Conservation (phyloP, 2,329 filamentous ascomycete genomes). For the Geosmithia putterillii region DNA sequence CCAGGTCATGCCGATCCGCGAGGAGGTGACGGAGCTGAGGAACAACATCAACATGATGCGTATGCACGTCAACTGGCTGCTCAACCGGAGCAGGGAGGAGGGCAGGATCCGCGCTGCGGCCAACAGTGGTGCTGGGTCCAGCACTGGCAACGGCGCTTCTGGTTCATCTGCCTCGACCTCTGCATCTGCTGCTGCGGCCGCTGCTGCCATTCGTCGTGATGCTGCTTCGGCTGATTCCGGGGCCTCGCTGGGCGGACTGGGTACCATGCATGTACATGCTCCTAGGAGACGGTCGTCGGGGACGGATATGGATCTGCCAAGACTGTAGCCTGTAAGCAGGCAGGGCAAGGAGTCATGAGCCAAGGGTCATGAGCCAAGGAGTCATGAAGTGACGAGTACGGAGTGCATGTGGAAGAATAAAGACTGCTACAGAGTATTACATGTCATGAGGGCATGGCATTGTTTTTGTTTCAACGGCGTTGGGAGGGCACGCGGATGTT, state of each 20-base stretch:
- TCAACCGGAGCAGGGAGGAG: conserved; percentile 38
- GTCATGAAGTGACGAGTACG: too few relatives aligned
- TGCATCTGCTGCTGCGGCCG: background rate
- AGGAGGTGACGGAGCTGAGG: conserved; percentile 47
- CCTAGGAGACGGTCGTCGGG: conserved; percentile 24
- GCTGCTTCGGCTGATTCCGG: background rate
- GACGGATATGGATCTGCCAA: conserved; percentile 22
- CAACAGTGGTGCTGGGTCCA: conserved; percentile 15
- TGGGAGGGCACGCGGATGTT: too few relatives aligned
- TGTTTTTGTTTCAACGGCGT: too few relatives aligned
- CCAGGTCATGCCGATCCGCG: conserved; percentile 47
- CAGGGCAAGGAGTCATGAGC: too few relatives aligned
- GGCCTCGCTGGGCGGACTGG: conserved; percentile 1
- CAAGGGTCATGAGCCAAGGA: background rate
- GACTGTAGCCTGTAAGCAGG: background rate
- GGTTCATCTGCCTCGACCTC: too few relatives aligned
- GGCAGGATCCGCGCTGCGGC: conserved; percentile 24
- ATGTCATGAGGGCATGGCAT: too few relatives aligned
- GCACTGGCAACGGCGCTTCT: background rate
- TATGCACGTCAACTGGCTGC: conserved; percentile 48
- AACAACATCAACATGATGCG: conserved; percentile 44
- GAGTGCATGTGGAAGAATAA: too few relatives aligned
- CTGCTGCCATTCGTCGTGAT: background rate
- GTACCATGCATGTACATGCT: conserved; percentile 13
- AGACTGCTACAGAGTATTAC: too few relatives aligned